Evolutionary conservation across 2,329 filamentous ascomycete species (phyloP), one percentile per base, ranked within the genome.

Genomic region (Monosporascus sp.): DNA sequence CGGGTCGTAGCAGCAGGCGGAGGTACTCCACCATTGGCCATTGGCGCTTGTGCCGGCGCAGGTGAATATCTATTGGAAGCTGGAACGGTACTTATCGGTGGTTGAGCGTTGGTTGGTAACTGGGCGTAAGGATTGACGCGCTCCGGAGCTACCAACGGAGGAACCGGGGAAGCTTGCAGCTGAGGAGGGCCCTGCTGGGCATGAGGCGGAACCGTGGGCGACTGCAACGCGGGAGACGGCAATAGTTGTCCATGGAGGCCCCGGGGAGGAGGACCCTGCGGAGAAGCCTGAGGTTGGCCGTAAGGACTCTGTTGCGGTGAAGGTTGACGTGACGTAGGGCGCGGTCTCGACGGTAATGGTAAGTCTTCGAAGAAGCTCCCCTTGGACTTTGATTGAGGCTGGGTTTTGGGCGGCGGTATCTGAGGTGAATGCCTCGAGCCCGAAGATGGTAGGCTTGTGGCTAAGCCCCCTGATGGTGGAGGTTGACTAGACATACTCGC

Each of bases 361-460:
- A 93, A 74, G 52, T 93, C 89, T 69, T 92, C 89, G 60, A 91
- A 93, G 67, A 93, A 93, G 60, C 79, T 84, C 38, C 76, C 70
- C 56, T 80, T 78, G 35, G 59, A 70, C 56, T 63, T 71, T 50
- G 53, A 69, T 64, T 53, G 70, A 58, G 47, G 63, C 31, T 67
- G 65, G 5, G 59, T 63, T 31, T 60, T 54, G 1, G 67, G 55
- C 1, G 65, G 65, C 1, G 63, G 55, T 17, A 63, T 64, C 56
- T 73, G 70, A 20, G 62, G 64, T 35, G 68, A 61, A 24, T 72
- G 68, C 43, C 70, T 74, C 48, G 70, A 73, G 24, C 61, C 64
- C n/a, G 73, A 74, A 48, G 67, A 70, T 26, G 65, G 70, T 38
- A 62, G 54, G 58, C 60, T 60, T 44, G 58, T 61, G 38, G 49